phyloP scores from a whole-genome alignment of 2,329 filamentous ascomycete species.

The Plectosphaerella plurivora region DNA sequence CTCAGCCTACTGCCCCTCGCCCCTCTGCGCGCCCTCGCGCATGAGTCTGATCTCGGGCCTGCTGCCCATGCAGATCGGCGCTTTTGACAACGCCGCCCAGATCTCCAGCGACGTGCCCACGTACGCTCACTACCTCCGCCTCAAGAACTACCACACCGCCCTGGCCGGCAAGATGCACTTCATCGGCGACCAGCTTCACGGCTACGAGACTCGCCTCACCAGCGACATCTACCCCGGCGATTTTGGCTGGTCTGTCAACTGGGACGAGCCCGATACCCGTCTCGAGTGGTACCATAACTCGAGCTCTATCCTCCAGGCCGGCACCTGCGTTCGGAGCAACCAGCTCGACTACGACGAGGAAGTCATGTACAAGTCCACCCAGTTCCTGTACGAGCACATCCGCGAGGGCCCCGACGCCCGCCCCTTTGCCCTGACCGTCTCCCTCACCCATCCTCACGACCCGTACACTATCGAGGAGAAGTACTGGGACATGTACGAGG shows the following conservation, averaged over 20 bases:
- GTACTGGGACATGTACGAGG: conserved; percentile 91
- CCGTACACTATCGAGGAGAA: conserved; percentile 92
- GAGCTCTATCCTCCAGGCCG: conserved; percentile 86
- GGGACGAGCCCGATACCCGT: conserved; percentile 82
- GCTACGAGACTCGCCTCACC: conserved; percentile 89
- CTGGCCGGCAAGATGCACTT: conserved; percentile 98
- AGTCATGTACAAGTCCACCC: conserved; percentile 85
- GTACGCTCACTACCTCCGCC: conserved; percentile 86
- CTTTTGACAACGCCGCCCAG: conserved; percentile 86
- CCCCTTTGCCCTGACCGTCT: conserved; percentile 85
- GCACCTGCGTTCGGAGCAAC: conserved; percentile 84
- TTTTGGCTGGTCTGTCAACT: conserved; percentile 92
- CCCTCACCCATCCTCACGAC: conserved; percentile 90
- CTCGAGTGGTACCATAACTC: conserved; percentile 97
- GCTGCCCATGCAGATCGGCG: conserved; percentile 84
- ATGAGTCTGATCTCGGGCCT: conserved; percentile 94
- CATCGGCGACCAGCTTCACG: conserved; percentile 89
- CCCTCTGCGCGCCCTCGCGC: conserved; percentile 85
- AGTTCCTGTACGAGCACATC: conserved; percentile 88
- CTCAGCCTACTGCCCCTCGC: conserved; percentile 90
- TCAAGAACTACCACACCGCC: conserved; percentile 82
- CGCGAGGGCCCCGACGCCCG: conserved; percentile 68
- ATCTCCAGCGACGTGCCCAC: conserved; percentile 82
- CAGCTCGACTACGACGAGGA: conserved; percentile 96
- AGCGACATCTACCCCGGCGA: conserved; percentile 94